These are phyloP conservation scores for Aureobasidium sp. DNA, from an alignment of 2,329 filamentous ascomycete species.

Conservation along the genomic window DNA sequence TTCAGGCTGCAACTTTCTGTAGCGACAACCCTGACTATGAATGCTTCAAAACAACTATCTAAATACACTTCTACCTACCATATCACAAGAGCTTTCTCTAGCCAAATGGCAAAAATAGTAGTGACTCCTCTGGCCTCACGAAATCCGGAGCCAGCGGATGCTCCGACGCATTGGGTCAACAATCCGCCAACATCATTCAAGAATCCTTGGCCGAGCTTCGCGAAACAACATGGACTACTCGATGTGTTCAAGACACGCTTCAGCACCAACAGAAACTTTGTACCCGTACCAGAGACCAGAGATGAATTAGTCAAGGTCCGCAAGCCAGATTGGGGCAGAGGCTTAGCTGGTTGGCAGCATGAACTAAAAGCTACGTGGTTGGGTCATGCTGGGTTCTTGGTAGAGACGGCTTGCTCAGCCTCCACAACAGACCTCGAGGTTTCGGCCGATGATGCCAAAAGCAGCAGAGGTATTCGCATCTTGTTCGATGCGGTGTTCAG, in stretches of 20 bases:
- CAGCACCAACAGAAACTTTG: slow-evolving; percentile 37
- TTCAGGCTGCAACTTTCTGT: not conserved
- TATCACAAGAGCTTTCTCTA: too few relatives aligned
- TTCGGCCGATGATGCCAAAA: slow-evolving; percentile 16
- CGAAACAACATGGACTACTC: slow-evolving; percentile 23
- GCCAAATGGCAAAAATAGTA: not conserved
- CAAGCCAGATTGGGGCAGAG: slow-evolving; percentile 35
- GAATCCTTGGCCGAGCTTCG: slow-evolving; percentile 44
- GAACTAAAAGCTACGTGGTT: slow-evolving; percentile 44
- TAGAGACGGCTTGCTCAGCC: slow-evolving; percentile 32
- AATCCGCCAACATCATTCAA: slow-evolving; percentile 39
- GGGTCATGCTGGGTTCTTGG: slow-evolving; percentile 44
- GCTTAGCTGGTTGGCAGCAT: slow-evolving; percentile 20
- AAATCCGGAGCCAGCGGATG: not conserved
- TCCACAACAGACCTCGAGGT: slow-evolving; percentile 18
- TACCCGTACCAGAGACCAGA: slow-evolving; percentile 38
- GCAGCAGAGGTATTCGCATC: slow-evolving; percentile 36
- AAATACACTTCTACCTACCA: too few relatives aligned
- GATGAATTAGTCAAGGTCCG: slow-evolving; percentile 37
- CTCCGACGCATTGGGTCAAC: slow-evolving; percentile 36
- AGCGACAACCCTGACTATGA: not conserved
- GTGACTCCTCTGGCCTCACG: not conserved
- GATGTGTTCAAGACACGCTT: slow-evolving; percentile 33
- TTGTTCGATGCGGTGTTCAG: slow-evolving; percentile 50
- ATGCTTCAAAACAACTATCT: not conserved